Percentiles rank a stretch among this genome's conserved stretches.
phyloP scores from a whole-genome alignment of 176 grass and related monocot species.

The Panicum miliaceum region DNA sequence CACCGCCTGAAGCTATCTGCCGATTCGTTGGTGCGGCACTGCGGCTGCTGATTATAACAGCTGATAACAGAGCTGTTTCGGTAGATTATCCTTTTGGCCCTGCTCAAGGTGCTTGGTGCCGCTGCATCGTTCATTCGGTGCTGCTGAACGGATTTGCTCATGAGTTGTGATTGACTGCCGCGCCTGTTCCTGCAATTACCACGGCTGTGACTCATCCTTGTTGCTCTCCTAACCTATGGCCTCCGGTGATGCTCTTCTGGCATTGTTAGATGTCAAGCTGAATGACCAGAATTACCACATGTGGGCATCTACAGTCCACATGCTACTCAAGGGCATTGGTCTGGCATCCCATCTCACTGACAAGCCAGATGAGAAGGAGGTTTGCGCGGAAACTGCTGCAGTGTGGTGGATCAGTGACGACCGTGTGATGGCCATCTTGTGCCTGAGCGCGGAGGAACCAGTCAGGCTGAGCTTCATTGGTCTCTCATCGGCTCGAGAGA shows the following conservation, averaged over 20 bases:
- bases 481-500: neutral
- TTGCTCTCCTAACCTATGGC: neutral
- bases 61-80: neutral
- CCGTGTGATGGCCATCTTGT: conserved; percentile 1
- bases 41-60: neutral
- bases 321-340: neutral
- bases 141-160: neutral
- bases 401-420: neutral
- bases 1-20: neutral
- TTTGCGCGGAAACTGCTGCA: neutral
- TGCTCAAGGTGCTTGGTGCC: neutral
- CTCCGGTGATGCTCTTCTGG: neutral
- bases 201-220: neutral
- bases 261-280: conserved; percentile 13
- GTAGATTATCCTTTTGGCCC: neutral
- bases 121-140: neutral
- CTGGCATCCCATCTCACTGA: neutral
- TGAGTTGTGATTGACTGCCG: neutral
- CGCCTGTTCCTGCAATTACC: neutral
- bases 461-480: conserved; percentile 1
- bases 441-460: neutral
- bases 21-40: neutral
- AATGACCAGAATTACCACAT: neutral
- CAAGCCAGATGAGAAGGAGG: neutral
- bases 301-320: neutral